Evolutionary conservation across 1,284 basidiomycete genomes (phyloP), one percentile per base, ranked within the genome.

Genomic region (Ganoderma meredithae): DNA sequence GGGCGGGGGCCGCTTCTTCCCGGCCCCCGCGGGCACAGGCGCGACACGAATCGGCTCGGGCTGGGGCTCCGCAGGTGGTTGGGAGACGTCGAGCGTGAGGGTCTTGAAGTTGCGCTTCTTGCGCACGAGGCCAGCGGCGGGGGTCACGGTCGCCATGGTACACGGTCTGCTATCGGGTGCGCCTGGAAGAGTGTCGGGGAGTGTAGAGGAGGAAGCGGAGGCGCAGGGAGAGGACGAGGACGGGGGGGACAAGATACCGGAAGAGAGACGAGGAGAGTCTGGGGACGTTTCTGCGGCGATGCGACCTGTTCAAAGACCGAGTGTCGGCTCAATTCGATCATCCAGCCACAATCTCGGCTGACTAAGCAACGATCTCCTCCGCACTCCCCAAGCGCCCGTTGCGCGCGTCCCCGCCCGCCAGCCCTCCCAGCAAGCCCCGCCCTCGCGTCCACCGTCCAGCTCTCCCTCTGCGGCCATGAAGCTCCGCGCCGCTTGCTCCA

Each of bases 91-190:
- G 72, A 94, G 87, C 73, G 87, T 85, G 36, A 94, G 86, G 43
- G 85, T 85, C 80, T 93, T 93, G 84, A 93, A 93, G 80, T 94
- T 94, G 66, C 92, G 86, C 79, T 94, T 94, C 78, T 92, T 93
- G 75, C 92, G 88, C 64, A 92, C 83, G 58, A 89, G 76, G 59
- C 73, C 74, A n/a, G 73, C 72, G 33, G 76, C 67, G 52, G 64
- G 64, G 47, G 47, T 49, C 47, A 25, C 47, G 36, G 68, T 64
- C 19, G 67, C 67, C 71, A 72, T 72, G 44, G 41, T 63, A 60
- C 17, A 36, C 36, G 27, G 33, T 49, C 43, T 25, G n/a, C 41
- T 43, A 27, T 58, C 64, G 44, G 39, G 33, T 25, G 63, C 62
- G 60, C 55, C 25, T 40, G 22, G 19, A 22, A 43, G 39, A 22